A percentile compares a stretch with the other conserved stretches of the same genome.
phyloP scores from a whole-genome alignment of 257 asterid species.

The Gentiana dahurica region DNA sequence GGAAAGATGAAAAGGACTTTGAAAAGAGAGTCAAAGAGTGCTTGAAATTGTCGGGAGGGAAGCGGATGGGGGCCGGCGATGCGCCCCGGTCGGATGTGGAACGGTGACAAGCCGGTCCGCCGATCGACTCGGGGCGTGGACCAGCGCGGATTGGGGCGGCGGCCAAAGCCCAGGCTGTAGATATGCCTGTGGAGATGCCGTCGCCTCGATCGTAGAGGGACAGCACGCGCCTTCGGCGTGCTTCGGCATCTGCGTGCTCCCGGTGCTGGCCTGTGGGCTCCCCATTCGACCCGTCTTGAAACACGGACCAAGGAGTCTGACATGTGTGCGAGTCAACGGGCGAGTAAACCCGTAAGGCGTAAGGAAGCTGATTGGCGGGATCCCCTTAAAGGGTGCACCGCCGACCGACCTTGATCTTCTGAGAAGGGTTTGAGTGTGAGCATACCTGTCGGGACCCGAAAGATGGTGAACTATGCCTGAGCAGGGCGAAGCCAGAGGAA shows the following conservation, averaged over 20 bases:
- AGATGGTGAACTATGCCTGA: no score
- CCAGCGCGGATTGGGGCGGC: constrained; percentile 18
- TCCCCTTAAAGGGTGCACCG: constrained; percentile 17
- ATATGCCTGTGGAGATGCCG: constrained; percentile 3
- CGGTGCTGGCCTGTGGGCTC: neutral
- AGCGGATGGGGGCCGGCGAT: constrained; percentile 57
- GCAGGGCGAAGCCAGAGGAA: no score
- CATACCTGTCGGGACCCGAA: constrained; percentile 35
- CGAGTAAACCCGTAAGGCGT: constrained; percentile 14
- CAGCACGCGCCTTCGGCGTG: no score
- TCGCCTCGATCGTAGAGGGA: neutral
- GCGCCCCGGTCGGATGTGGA: constrained; percentile 26
- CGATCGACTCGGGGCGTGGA: constrained; percentile 25
- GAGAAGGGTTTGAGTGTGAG: constrained; percentile 23
- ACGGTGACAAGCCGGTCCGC: constrained; percentile 24
- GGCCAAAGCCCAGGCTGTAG: neutral
- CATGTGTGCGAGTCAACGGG: constrained; percentile 18
- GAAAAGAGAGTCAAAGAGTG: constrained; percentile 29
- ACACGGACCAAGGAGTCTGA: constrained; percentile 8
- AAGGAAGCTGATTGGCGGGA: constrained; percentile 20
- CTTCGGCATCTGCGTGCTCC: no score
- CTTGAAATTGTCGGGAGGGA: constrained; percentile 46
- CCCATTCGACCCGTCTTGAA: constrained; percentile 3
- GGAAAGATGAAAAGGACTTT: no score
- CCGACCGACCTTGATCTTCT: constrained; percentile 21